phyloP scores from a whole-genome alignment of 2,329 filamentous ascomycete species.

The Penicillium sp. region DNA sequence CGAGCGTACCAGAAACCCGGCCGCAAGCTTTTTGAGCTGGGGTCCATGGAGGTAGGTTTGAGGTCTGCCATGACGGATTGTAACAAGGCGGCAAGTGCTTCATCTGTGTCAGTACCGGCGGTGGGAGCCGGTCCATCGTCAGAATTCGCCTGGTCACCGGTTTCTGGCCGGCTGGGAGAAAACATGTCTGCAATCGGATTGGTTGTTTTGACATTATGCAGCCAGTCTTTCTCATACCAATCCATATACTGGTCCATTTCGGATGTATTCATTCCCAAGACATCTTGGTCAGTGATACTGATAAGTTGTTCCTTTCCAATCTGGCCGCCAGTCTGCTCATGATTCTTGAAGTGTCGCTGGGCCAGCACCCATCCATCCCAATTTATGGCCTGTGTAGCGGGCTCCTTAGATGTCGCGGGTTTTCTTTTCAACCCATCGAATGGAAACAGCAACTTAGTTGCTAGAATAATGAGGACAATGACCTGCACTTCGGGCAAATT shows the following conservation, averaged over 20 bases:
- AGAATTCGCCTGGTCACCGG: constrained; percentile 14
- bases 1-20: constrained; percentile 57
- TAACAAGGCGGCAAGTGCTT: constrained; percentile 44
- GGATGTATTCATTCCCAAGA: constrained; percentile 63
- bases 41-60: constrained; percentile 46
- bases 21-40: constrained; percentile 37
- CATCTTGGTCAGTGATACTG: constrained; percentile 63
- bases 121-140: constrained; percentile 4
- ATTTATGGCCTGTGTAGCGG: constrained; percentile 65
- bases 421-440: constrained; percentile 64
- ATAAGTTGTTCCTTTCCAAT: constrained; percentile 55
- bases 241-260: constrained; percentile 77
- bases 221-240: constrained; percentile 74
- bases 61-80: constrained; percentile 47
- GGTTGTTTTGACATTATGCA: constrained; percentile 34
- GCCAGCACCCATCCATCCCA: constrained; percentile 72
- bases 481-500: constrained; percentile 77
- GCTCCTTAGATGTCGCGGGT: constrained; percentile 57
- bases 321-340: constrained; percentile 35
- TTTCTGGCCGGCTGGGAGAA: constrained; percentile 34
- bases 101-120: constrained; percentile 24
- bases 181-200: constrained; percentile 49
- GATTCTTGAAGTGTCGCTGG: constrained; percentile 47
- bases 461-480: constrained; percentile 71
- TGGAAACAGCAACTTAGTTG: constrained; percentile 79